Base-by-base conservation (phyloP, 148 eudicot species). In the Talinum fruticosum region DNA sequence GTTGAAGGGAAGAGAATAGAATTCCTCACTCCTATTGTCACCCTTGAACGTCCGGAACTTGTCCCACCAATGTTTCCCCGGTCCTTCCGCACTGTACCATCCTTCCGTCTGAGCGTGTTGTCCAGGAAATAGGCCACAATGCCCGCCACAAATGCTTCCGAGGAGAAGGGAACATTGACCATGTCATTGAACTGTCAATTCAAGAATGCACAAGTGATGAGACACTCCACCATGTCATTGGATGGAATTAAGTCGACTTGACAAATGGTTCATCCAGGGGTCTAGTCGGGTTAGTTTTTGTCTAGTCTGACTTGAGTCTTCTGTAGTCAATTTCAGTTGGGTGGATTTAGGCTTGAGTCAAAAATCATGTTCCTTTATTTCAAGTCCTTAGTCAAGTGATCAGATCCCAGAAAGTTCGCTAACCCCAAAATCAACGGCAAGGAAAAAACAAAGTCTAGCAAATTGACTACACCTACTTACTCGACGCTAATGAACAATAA, bases 1-100 rank as follows among this genome's bases (percentile, higher is more conserved):
- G 77, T 90, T 88, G 79, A 94, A 94, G 72, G 98, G 98, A 30
- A 94, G 89, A 3, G 98, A 90, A 74, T 94, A 94, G 81, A 94
- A 94, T 76, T 94, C 98, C 72, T 94, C 98, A 34, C 93, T 94
- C 76, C 98, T 87, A 4, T 88, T 69, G 69, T 94, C 98, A 1
- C 88, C 85, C 78, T 87, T 84, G 85, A 81, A 94, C 0, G 91
- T 83, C 24, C 83, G 74, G 87, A 94, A 94, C 80, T 94, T 94
- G 85, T 90, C 98, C 98, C 98, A 94, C 98, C 98, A 94, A 24
- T 89, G 97, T 76, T 92, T 90, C 21, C 98, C 80, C 97, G 81
- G 73, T 94, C 98, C 80, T 89, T 90, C 75, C 93, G 88, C 62
- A 86, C 75, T 8, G 83, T 32, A 32, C 79, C 26, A 8, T 90